Base-by-base conservation (phyloP, 169 alveolate genomes). In the Theileria annulata region DNA sequence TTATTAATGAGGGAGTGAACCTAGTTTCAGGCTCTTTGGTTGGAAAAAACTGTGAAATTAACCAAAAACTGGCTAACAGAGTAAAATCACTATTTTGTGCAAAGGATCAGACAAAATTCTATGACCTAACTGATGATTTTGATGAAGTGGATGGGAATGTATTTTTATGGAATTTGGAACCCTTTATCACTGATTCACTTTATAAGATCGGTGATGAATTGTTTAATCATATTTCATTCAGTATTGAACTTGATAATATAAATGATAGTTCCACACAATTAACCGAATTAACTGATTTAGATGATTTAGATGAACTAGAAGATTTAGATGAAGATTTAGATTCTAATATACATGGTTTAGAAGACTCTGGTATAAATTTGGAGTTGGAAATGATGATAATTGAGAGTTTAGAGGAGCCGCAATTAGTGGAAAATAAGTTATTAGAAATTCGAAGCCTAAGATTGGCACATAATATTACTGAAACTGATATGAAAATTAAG, bases 361-460 rank as follows among this genome's bases (percentile, higher is more conserved):
- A 33, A 37, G n/a, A 10, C 58, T 78, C 67, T 28, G 71, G n/a
- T 9, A 12, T 78, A 12, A 58, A 51, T 1, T 59, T 28, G 17
- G 88, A 80, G 48, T 63, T 80, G 23, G 54, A 19, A 23, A n/a
- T 63, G 49, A 60, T 80, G 71, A 48, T 66, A 10, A 17, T 42
- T 8, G 88, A 72, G 35, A 47, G 72, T 37, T 82, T 80, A 35
- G 73, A 72, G 49, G 37, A 48, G 15, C 88, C 88, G 13, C 1
- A 17, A 27, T 69, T 63, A 21, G 51, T 80, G 35, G 77, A 60
- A n/a, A 73, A 80, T 54, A 73, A 72, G 54, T 70, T 74, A 30
- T 77, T 80, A 12, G 88, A 80, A 67, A 73, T 80, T 19, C 63
- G 75, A 51, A 74, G 88, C 63, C 83, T 80, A 63, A 80, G 72